Evolutionary conservation across 2,329 filamentous ascomycete species (phyloP).

Genomic region (Elsinoe perseae): DNA sequence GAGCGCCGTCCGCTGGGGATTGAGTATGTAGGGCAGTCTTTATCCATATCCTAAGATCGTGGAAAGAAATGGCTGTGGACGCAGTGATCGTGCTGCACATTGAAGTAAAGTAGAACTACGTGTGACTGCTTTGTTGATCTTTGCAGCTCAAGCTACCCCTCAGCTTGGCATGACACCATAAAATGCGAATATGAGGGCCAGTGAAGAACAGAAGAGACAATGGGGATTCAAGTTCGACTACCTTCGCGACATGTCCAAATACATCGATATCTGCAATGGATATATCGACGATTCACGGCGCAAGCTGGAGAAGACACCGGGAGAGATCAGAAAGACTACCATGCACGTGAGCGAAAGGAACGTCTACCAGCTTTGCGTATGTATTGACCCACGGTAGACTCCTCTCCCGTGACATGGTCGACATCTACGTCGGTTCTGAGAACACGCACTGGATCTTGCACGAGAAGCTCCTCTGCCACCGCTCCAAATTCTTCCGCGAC

Average conservation of each 20-base stretch:
- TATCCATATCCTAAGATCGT: no score
- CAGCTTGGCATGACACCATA: no score
- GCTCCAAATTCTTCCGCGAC: conserved; percentile 47
- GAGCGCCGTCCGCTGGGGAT: no score
- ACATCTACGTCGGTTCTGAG: conserved; percentile 48
- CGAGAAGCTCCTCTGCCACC: conserved; percentile 49
- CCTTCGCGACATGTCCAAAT: conserved; percentile 88
- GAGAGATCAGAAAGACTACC: conserved; percentile 95
- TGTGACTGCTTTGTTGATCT: no score
- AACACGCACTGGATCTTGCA: conserved; percentile 50
- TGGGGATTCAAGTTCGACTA: conserved; percentile 96
- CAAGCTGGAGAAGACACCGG: conserved; percentile 89
- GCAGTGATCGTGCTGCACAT: no score
- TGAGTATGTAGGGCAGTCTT: no score
- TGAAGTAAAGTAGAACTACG: no score
- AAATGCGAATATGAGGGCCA: conserved; percentile 84
- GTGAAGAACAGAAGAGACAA: conserved; percentile 62
- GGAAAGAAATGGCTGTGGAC: no score
- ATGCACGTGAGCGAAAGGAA: no score
- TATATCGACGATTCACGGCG: conserved; percentile 86
- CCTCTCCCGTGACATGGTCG: conserved; percentile 47
- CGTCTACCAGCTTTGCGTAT: not conserved
- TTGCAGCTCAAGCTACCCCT: no score
- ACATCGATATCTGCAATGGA: conserved; percentile 93
- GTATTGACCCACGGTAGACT: conserved; percentile 34